Evolutionary conservation across 257 asterid species (phyloP), one percentile per base, ranked within the genome.

Genomic region (Capsicum baccatum): DNA sequence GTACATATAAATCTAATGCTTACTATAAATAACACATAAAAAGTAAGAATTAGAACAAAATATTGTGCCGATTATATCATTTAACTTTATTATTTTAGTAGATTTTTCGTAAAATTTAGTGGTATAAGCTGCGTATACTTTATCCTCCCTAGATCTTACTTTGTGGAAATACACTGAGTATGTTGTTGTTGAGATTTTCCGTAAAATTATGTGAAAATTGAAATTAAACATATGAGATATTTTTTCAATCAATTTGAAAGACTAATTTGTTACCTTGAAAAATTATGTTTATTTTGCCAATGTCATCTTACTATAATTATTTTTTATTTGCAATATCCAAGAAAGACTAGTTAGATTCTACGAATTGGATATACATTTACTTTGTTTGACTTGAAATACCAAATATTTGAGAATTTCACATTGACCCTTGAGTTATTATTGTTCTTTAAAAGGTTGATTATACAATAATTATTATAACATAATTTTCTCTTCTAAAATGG

Each of bases 391-490:
- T 52, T 11, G 13, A 13, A 66, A 78, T 78, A 8, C 64, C 50
- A 78, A 78, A 54, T 54, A 78, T 54, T 78, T 78, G 47, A 54
- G 47, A 15, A 54, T 54, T 76, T 54, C 60, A 55, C 66, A 14
- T 26, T 78, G 14, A 9, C 26, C 44, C 3, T 39, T 39, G 44
- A 39, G 44, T 39, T 21, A 52, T 74, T 19, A 12, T 12, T 73
- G 19, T 11, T 73, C 42, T 48, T 9, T 73, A 19, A 10, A 19
- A n/a, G 60, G 16, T 50, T 48, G 48, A 5, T 44, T 17, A 39
- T 37, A 19, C 19, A 3, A 68, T 39, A 17, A 44, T 39, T 3
- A 47, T 48, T 9, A 26, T 12, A n/a, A 6, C 44, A 48, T 14
- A n/a, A 26, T 8, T 26, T 26, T 47, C 44, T 3, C 16, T 3